A percentile compares a stretch with the other conserved stretches of the same genome.
phyloP scores from a whole-genome alignment of 768 basidiomycete species.

The Peribolospora baueri region DNA sequence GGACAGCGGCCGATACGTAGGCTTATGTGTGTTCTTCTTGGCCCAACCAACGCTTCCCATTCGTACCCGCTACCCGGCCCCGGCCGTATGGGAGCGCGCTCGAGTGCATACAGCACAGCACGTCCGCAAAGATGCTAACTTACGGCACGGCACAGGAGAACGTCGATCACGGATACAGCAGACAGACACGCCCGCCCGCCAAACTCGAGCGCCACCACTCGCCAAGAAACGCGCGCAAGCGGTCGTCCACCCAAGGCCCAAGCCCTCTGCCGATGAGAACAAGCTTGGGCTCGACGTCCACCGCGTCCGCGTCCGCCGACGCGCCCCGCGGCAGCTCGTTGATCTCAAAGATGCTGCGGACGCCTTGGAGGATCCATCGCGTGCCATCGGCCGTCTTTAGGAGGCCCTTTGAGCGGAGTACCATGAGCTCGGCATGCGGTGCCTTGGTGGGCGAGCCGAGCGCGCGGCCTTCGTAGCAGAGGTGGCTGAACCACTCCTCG shows the following conservation, averaged over 20 bases:
- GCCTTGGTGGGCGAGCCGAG: conserved; percentile 14
- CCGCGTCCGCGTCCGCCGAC: background rate
- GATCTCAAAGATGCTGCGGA: conserved; percentile 61
- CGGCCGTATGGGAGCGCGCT: too few relatives aligned
- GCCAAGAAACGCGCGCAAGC: too few relatives aligned
- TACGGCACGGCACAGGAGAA: too few relatives aligned
- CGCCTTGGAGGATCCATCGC: conserved; percentile 61
- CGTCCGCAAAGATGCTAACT: too few relatives aligned
- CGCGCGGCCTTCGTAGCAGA: conserved; percentile 56
- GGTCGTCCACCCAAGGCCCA: background rate
- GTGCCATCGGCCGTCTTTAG: conserved; percentile 24
- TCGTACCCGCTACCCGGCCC: too few relatives aligned
- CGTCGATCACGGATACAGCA: too few relatives aligned
- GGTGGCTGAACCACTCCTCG: conserved; percentile 52
- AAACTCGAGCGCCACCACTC: too few relatives aligned
- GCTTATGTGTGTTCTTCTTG: too few relatives aligned
- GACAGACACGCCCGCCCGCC: too few relatives aligned
- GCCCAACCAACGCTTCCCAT: too few relatives aligned
- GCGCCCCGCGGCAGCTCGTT: background rate
- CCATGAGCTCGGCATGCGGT: conserved; percentile 22
- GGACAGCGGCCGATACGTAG: too few relatives aligned
- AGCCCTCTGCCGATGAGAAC: conserved; percentile 12
- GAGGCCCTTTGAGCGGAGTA: conserved; percentile 74
- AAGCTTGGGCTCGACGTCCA: conserved; percentile 5
- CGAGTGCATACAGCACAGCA: too few relatives aligned